Evolutionary conservation across 1,284 basidiomycete species (phyloP).

Genomic region (Sanghuangporus baumii): DNA sequence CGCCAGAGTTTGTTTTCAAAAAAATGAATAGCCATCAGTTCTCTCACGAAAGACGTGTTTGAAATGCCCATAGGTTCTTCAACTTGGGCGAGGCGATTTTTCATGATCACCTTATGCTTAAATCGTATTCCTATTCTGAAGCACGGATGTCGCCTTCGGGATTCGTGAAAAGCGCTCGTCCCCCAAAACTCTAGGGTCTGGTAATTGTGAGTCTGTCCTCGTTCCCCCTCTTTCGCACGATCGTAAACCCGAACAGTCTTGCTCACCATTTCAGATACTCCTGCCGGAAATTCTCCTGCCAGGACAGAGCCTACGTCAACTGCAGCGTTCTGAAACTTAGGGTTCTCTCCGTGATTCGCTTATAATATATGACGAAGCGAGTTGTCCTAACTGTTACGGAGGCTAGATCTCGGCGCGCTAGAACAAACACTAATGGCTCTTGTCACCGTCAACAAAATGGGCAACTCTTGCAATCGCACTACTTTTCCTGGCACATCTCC

Average conservation of each 20-base stretch:
- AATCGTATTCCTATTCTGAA: neutral
- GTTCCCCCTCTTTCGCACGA: slow-evolving; percentile 3
- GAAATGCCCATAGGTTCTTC: neutral
- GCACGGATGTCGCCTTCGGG: neutral
- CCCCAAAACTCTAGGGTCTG: slow-evolving; percentile 11
- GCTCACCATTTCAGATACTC: neutral
- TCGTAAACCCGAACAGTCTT: neutral
- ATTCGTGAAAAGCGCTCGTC: slow-evolving; percentile 1
- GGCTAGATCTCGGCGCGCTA: slow-evolving; percentile 1
- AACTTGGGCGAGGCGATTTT: neutral
- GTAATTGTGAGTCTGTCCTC: neutral
- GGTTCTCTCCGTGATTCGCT: neutral
- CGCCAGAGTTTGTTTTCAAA: too few relatives aligned
- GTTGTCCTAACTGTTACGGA: neutral
- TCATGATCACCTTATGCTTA: slow-evolving; percentile 2
- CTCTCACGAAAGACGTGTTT: neutral
- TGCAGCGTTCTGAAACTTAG: neutral
- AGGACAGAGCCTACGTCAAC: neutral
- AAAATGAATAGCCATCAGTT: neutral
- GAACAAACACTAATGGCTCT: neutral
- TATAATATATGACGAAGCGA: neutral
- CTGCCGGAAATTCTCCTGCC: neutral
- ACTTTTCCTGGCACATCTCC: neutral
- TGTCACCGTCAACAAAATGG: neutral
- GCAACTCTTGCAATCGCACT: neutral